Conservation (phyloP, 2,329 filamentous ascomycete genomes). For the Fusarium buxicola region DNA sequence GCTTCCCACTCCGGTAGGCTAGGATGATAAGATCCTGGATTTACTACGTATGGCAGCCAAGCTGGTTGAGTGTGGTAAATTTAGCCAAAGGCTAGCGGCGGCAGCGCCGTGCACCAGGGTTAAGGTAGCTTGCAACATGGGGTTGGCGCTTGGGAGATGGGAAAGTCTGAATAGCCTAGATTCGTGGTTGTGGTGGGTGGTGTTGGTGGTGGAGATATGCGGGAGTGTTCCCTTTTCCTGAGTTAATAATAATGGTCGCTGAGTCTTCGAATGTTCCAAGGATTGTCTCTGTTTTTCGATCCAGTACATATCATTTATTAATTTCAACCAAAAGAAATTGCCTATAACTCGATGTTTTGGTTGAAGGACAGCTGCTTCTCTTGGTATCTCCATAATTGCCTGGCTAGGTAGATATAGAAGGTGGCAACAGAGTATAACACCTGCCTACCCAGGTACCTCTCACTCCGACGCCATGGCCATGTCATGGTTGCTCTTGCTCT, state of each 20-base stretch:
- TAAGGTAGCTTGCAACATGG: conserved; percentile 11
- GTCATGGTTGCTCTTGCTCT: background rate
- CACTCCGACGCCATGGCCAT: background rate
- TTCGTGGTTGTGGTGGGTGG: conserved; percentile 15
- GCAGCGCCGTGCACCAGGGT: conserved; percentile 25
- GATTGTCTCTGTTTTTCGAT: background rate
- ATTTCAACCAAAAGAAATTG: background rate
- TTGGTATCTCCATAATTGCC: conserved; percentile 5
- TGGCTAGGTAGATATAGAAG: background rate
- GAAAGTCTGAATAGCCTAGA: conserved; percentile 8
- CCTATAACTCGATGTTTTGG: background rate
- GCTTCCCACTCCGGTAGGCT: conserved; percentile 8
- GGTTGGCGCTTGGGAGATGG: conserved; percentile 14
- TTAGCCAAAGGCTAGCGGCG: conserved; percentile 27
- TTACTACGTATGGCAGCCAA: background rate
- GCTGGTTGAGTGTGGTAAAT: conserved; percentile 23
- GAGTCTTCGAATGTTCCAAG: background rate
- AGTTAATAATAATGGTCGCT: conserved; percentile 1
- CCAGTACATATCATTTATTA: background rate
- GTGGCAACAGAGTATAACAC: conserved; percentile 5
- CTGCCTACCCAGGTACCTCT: background rate
- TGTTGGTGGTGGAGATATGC: conserved; percentile 11
- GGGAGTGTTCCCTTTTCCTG: conserved; percentile 3
- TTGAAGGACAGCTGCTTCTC: background rate
- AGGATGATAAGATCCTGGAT: conserved; percentile 24